Conservation (phyloP, 2,329 filamentous ascomycete species). For the Trichoderma sp. region DNA sequence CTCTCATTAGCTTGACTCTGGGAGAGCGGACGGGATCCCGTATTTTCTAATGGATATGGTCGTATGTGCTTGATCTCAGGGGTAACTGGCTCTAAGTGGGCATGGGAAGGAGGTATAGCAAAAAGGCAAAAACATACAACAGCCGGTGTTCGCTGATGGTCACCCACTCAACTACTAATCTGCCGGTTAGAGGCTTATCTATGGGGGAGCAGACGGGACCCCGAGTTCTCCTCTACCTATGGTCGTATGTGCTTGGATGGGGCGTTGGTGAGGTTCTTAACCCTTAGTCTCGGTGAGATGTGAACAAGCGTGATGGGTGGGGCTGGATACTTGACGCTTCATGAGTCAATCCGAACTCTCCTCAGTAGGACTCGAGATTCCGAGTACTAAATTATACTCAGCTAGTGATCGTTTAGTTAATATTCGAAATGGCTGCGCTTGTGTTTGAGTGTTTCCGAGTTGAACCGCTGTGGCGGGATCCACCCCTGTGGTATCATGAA, state of each 20-base stretch:
- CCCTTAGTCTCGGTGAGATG: neutral
- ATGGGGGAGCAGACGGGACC: too few relatives aligned
- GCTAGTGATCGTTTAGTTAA: neutral
- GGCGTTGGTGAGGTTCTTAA: neutral
- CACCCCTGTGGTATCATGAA: neutral
- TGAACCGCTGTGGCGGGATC: neutral
- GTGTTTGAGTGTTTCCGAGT: neutral
- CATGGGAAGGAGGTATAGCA: too few relatives aligned
- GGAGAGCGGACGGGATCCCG: too few relatives aligned
- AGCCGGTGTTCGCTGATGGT: too few relatives aligned
- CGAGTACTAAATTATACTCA: neutral
- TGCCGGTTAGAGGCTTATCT: too few relatives aligned
- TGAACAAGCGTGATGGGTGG: neutral
- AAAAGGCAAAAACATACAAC: too few relatives aligned
- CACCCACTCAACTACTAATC: too few relatives aligned
- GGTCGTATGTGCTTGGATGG: neutral
- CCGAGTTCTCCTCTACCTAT: too few relatives aligned
- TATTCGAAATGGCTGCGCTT: neutral
- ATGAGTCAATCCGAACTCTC: neutral
- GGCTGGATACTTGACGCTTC: neutral
- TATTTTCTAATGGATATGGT: too few relatives aligned
- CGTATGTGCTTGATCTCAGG: too few relatives aligned
- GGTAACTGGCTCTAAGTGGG: too few relatives aligned
- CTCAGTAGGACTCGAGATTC: neutral
- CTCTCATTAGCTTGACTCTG: too few relatives aligned